Evolutionary conservation across 768 basidiomycete genomes (phyloP), one percentile per base, ranked within the genome.

Genomic region (Collybia nuda): DNA sequence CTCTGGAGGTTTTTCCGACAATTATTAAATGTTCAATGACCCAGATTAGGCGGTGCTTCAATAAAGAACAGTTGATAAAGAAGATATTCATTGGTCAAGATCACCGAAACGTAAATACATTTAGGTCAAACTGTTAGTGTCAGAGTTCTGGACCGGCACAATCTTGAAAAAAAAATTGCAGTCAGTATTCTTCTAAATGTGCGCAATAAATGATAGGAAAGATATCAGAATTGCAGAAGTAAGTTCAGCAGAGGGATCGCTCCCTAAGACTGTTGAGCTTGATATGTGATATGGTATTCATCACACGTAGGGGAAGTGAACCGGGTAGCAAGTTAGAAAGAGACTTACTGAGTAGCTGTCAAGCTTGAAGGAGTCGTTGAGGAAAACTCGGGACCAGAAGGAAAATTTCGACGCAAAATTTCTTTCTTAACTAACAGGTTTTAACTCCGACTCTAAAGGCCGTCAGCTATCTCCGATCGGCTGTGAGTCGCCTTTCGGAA

Each of bases 181-280:
- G 14, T 32, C 0, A 36, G 46, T 12, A 21, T 38, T 28, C 37
- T 6, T 22, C 17, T 36, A 37, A 22, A 36, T 3, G 18, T 19
- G 36, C 8, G 22, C 21, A 36, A 26, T 3, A 38, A 6, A 18
- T 8, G 28, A 49, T 15, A 41, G 23, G 28, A 36, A 38, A 54
- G 51, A 45, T 44, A 38, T 80, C 79, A 80, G 79, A 62, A 80
- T 81, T 80, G 79, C 79, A 81, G 80, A 81, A 80, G 73, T 74
- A 58, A 53, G 56, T 59, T 81, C 78, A 77, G 73, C 79, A 80
- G 54, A 53, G 71, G 69, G 69, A 60, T 62, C 48, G 52, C 63
- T 67, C 72, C 70, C 72, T 81, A 69, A 72, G 80, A 80, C 78
- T 81, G 79, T 80, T 81, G 77, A 81, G 79, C 77, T 81, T 81